phyloP scores from a whole-genome alignment of 345 rosid species.

The Hypericum androsaemum region DNA sequence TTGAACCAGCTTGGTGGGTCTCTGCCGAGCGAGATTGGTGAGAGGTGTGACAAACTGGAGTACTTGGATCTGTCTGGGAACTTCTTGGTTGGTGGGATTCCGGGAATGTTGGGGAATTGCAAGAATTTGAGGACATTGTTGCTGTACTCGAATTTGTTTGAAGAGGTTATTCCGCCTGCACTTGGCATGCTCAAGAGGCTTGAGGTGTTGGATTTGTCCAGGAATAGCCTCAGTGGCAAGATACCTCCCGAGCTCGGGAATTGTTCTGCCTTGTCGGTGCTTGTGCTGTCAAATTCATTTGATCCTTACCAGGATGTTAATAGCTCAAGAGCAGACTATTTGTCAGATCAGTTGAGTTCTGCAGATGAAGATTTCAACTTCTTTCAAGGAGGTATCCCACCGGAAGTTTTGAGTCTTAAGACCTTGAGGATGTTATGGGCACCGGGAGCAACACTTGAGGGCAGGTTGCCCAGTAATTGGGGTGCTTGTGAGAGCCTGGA shows the following conservation, averaged over 20 bases:
- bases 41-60: conserved; percentile 57
- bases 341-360: conserved; percentile 24
- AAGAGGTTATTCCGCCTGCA: conserved; percentile 56
- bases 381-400: conserved; percentile 65
- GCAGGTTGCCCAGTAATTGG: conserved; percentile 53
- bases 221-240: conserved; percentile 66
- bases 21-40: conserved; percentile 55
- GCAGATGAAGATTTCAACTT: conserved; percentile 63
- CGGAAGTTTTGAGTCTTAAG: conserved; percentile 47
- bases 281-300: conserved; percentile 59
- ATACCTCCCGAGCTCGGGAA: conserved; percentile 71
- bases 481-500: conserved; percentile 64
- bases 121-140: conserved; percentile 44
- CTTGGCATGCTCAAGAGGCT: conserved; percentile 67
- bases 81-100: conserved; percentile 53
- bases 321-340: conserved; percentile 27
- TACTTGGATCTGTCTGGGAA: conserved; percentile 85
- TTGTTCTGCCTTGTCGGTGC: conserved; percentile 54
- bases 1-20: conserved; percentile 50
- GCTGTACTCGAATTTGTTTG: conserved; percentile 63
- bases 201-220: conserved; percentile 77
- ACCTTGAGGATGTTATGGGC: conserved; percentile 78
- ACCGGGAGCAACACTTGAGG: conserved; percentile 67
- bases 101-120: conserved; percentile 63
- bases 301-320: conserved; percentile 34